Evolutionary conservation across 352 stramenopile species (phyloP), one percentile per base, ranked within the genome.

Genomic region (Pythium rhizo-oryzae): DNA sequence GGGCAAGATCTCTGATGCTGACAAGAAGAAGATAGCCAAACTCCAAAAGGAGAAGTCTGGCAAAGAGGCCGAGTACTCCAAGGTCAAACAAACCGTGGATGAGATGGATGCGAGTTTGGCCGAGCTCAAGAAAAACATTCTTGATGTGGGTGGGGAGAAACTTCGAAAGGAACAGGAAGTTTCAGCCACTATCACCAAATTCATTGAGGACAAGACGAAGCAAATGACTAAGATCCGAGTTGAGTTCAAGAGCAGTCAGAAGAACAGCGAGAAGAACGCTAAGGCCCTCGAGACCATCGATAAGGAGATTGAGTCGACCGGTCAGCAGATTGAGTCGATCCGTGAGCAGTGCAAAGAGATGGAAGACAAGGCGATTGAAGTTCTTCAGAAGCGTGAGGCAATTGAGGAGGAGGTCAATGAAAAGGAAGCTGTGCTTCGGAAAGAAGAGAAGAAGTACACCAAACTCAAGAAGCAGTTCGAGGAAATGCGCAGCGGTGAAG

Each of bases 101-200:
- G 78, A 71, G 59, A 93, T 92, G 75, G 81, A 96, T 54, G 69
- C 64, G 0, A 78, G 93, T 54, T 89, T 99, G 9, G 84, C 87
- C 7, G 88, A 92, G 30, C 74, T 99, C 8, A 98, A 99, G 77
- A 92, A 98, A 39, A 82, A 90, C 35, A 99, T 99, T 69, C 77
- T 99, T 0, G 93, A 99, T 68, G 93, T 98, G 46, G 97, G 97
- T 54, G 96, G 97, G 30, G 82, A 84, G 30, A 97, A 97, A 66
- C 72, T 99, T 23, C 98, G 98, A 59, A 98, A 98, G 65, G 93
- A 98, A 70, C 88, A 98, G 63, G 91, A 96, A 53, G 89, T 91
- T 24, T 77, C 89, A 0, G 82, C 89, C 28, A 93, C 91, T 60
- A 89, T 94, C 44, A 83, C 80, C 0, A 91, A 91, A 62, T 76